A percentile compares a stretch with the other conserved stretches of the same genome.
Evolutionary conservation across 148 eudicot species (phyloP).

Genomic region (Salicornia ramosissima): DNA sequence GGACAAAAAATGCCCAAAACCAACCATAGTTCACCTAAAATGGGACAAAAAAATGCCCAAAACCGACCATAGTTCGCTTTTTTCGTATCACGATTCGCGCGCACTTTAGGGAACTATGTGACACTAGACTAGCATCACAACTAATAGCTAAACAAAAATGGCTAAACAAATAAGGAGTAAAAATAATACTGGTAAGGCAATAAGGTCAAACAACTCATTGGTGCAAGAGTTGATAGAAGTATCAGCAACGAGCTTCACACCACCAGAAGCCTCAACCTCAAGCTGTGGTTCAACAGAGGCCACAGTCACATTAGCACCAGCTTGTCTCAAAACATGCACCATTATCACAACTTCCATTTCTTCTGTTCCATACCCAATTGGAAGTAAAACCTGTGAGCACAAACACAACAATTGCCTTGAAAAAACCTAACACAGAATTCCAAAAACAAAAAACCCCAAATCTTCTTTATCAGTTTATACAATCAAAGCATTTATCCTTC

Average conservation of each 20-base stretch:
- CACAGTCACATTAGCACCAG: constrained; percentile 78
- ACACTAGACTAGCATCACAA: too few relatives aligned
- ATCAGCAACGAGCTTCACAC: constrained; percentile 80
- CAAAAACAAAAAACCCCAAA: background rate
- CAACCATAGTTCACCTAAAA: too few relatives aligned
- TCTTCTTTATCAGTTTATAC: background rate
- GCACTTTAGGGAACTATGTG: too few relatives aligned
- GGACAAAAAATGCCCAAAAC: too few relatives aligned
- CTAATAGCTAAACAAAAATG: background rate
- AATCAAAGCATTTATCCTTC: background rate
- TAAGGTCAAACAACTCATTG: constrained; percentile 62
- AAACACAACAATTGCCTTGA: background rate
- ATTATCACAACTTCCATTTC: constrained; percentile 90
- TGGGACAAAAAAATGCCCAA: too few relatives aligned
- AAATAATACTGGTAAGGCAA: constrained; percentile 73
- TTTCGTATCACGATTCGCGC: too few relatives aligned
- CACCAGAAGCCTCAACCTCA: constrained; percentile 67
- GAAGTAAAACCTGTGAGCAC: constrained; percentile 63
- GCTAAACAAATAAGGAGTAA: background rate
- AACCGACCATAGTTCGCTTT: too few relatives aligned
- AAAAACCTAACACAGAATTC: background rate
- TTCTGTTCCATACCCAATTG: constrained; percentile 89
- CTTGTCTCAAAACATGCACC: constrained; percentile 67
- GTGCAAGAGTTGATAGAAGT: constrained; percentile 51
- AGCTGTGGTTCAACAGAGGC: constrained; percentile 88